A percentile compares a stretch with the other conserved stretches of the same genome.
These are phyloP conservation scores for Anethum foeniculum DNA, from an alignment of 140 eudicot species.

Conservation along the genomic window DNA sequence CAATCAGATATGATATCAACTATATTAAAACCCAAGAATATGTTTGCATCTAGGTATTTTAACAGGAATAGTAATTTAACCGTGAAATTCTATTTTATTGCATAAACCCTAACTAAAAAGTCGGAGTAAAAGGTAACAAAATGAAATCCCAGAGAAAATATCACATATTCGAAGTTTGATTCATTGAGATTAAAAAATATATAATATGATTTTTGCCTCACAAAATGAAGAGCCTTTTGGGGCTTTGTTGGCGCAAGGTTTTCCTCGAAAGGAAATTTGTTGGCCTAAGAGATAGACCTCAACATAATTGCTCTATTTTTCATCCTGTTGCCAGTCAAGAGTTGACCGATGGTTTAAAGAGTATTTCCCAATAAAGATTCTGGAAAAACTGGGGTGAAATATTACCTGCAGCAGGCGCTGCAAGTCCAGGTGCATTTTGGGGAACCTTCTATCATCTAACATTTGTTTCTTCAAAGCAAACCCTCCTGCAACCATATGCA, in stretches of 20 bases:
- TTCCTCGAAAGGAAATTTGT: not conserved
- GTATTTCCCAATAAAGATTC: not conserved
- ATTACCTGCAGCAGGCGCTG: constrained; percentile 88
- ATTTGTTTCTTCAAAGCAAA: constrained; percentile 75
- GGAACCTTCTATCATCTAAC: constrained; percentile 84
- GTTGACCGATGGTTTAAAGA: not conserved
- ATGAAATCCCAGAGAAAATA: not conserved
- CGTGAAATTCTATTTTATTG: not conserved
- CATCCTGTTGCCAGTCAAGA: not conserved
- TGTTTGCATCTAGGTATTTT: not conserved
- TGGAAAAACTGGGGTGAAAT: not conserved
- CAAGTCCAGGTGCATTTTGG: constrained; percentile 95
- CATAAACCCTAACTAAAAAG: not conserved
- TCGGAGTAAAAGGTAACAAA: not conserved
- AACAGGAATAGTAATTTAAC: too few species aligned
- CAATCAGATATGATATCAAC: constrained; percentile 1
- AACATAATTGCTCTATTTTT: not conserved
- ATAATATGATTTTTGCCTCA: not conserved
- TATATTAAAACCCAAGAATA: constrained; percentile 5
- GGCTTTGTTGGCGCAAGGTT: not conserved
- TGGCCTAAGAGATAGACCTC: not conserved
- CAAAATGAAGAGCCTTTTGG: not conserved
- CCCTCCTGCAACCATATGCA: constrained; percentile 53
- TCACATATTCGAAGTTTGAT: not conserved
- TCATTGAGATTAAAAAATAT: not conserved